Percentiles rank a stretch among this genome's conserved stretches.
phyloP scores from a whole-genome alignment of 2,329 filamentous ascomycete genomes.

The Drechslera avenae region DNA sequence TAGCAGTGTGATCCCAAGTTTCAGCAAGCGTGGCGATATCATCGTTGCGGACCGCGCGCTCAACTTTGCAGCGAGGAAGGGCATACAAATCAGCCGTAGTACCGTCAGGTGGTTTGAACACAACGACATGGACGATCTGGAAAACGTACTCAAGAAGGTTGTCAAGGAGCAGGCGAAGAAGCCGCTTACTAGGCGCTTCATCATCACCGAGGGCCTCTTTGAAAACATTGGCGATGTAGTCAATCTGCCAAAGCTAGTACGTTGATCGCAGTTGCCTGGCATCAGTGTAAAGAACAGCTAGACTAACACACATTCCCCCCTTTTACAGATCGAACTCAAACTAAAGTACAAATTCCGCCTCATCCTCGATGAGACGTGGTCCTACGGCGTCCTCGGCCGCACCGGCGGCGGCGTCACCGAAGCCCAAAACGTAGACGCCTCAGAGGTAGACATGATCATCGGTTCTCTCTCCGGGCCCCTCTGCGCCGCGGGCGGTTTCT shows the following conservation, averaged over 20 bases:
- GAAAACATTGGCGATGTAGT: slow-evolving; percentile 86
- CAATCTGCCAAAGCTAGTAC: slow-evolving; percentile 82
- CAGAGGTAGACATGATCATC: slow-evolving; percentile 95
- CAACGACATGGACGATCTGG: slow-evolving; percentile 92
- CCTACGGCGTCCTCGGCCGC: slow-evolving; percentile 89
- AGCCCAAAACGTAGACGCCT: slow-evolving; percentile 92
- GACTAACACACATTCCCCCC: slow-evolving; percentile 17
- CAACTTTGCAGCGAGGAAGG: slow-evolving; percentile 93
- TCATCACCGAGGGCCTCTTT: slow-evolving; percentile 93
- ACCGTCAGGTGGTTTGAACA: slow-evolving; percentile 94
- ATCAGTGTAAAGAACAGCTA: background rate
- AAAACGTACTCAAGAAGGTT: slow-evolving; percentile 81
- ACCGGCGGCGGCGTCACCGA: slow-evolving; percentile 93
- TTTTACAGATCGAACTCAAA: slow-evolving; percentile 82
- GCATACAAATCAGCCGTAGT: slow-evolving; percentile 89
- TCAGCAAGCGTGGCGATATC: slow-evolving; percentile 95
- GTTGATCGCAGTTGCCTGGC: slow-evolving; percentile 32
- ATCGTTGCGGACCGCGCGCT: slow-evolving; percentile 94
- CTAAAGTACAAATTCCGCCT: slow-evolving; percentile 97
- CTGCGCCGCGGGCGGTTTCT: slow-evolving; percentile 94
- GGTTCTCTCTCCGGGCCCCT: slow-evolving; percentile 89
- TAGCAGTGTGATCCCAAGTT: slow-evolving; percentile 93
- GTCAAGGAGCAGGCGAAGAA: slow-evolving; percentile 87
- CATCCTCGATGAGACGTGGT: slow-evolving; percentile 97
- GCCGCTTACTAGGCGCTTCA: slow-evolving; percentile 88